These are phyloP conservation scores for Nakazawaea holstii DNA, from an alignment of 805 yeast genomes.

Conservation along the genomic window DNA sequence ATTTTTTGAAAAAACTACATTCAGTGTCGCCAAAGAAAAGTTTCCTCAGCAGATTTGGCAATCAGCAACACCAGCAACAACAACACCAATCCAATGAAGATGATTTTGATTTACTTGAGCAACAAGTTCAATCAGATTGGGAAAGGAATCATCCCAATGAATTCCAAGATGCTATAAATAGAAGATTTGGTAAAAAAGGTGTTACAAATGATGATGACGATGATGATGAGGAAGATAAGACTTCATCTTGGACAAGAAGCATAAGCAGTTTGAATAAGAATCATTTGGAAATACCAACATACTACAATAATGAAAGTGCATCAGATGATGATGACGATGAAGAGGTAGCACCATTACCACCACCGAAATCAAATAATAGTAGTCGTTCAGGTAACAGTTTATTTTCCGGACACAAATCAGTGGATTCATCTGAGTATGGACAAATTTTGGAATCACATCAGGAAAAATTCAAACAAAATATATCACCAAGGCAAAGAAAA, in stretches of 20 bases:
- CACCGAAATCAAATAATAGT: slow-evolving; percentile 10
- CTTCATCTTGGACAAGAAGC: slow-evolving; percentile 13
- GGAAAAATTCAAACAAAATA: slow-evolving; percentile 1
- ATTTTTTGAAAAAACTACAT: slow-evolving; percentile 2
- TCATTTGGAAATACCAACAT: slow-evolving; percentile 4
- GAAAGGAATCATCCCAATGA: slow-evolving; percentile 15
- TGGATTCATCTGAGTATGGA: slow-evolving; percentile 3
- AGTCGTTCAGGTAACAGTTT: slow-evolving; percentile 10
- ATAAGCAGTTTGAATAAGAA: slow-evolving; percentile 13
- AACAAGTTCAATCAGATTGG: slow-evolving; percentile 27
- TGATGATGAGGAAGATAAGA: slow-evolving; percentile 7
- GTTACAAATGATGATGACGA: neutral
- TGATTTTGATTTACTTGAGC: slow-evolving; percentile 27
- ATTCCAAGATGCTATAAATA: slow-evolving; percentile 9
- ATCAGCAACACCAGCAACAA: slow-evolving; percentile 1
- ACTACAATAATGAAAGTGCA: slow-evolving; percentile 1
- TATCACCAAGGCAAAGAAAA: slow-evolving; percentile 1
- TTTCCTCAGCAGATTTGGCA: slow-evolving; percentile 7
- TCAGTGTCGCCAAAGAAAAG: slow-evolving; percentile 9
- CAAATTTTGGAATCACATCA: slow-evolving; percentile 5
- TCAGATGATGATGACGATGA: slow-evolving; percentile 10
- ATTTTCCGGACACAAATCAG: slow-evolving; percentile 7
- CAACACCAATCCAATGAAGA: slow-evolving; percentile 12
- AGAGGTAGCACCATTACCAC: slow-evolving; percentile 8
- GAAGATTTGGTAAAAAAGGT: slow-evolving; percentile 5